Evolutionary conservation across 2,329 filamentous ascomycete species (phyloP), one percentile per base, ranked within the genome.

Genomic region (Cladosporium cucumerinum): DNA sequence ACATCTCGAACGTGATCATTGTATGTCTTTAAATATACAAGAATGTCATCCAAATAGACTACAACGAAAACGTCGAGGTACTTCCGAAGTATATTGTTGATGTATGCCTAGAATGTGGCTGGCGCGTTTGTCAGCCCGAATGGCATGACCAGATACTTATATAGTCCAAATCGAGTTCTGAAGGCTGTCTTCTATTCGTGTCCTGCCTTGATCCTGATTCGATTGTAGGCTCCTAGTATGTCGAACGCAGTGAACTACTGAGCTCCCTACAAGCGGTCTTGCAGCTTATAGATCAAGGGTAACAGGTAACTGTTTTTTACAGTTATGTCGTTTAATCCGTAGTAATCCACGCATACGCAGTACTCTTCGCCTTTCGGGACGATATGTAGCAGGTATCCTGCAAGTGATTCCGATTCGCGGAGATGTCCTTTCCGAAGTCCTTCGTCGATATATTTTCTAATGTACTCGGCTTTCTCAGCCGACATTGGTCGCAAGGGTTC

Each of bases 61-160:
- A 63, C 63, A 34, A 34, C 55, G 64, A 72, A 72, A 4, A 67
- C 25, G 57, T 76, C 67, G 0, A 76, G 57, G 32, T 62, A 67
- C 5, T 66, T 51, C 1, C 52, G 8, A 8, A 77, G 65, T 3
- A 65, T 57, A 30, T 66, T 59, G 51, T 77, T 76, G 52, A 59
- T 59, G 23, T 59, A 39, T 39, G n/a, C 14, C 39, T 69, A 59
- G 26, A 64, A 68, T 3, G 59, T 46, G 14, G 57, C 43, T 26
- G 57, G 63, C 5, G 48, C 51, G 43, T 67, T 65, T 8, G 36
- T 61, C 5, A 67, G 54, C 18, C 63, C 51, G 68, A 76, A 75
- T 14, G 55, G 67, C 66, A 75, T 72, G 11, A 80, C 71, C 39
- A 72, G 52, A 51, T 72, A 80, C 65, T 81, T 61, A 65, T 69